Conservation (phyloP, 139 green algal genomes). For the Trebouxia sp. region DNA sequence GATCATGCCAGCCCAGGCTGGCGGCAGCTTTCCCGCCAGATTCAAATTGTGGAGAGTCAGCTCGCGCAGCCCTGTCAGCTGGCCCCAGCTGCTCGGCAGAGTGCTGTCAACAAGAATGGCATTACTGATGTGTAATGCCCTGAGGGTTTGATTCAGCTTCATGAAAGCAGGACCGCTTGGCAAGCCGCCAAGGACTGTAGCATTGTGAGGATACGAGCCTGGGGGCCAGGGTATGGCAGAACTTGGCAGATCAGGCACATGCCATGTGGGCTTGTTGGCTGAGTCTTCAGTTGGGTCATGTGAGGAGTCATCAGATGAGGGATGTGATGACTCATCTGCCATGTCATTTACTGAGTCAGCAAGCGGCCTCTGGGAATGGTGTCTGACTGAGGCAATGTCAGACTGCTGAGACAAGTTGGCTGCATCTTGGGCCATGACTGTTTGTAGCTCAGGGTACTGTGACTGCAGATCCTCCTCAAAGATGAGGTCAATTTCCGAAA, state of each 20-base stretch:
- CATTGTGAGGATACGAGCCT: background rate
- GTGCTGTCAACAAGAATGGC: background rate
- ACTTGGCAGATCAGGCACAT: background rate
- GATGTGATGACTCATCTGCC: background rate
- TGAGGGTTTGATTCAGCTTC: slow-evolving; percentile 11
- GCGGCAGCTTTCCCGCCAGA: slow-evolving; percentile 16
- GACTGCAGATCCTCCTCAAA: slow-evolving; percentile 5
- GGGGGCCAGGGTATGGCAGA: background rate
- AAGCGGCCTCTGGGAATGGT: background rate
- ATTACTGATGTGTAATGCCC: slow-evolving; percentile 13
- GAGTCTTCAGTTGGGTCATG: background rate
- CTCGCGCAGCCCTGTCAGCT: background rate
- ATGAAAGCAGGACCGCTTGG: slow-evolving; percentile 1
- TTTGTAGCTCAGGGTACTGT: slow-evolving; percentile 15
- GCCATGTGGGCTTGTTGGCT: background rate
- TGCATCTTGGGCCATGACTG: background rate
- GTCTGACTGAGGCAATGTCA: background rate
- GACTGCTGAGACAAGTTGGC: background rate
- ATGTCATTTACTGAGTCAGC: background rate
- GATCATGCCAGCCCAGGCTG: slow-evolving; percentile 14
- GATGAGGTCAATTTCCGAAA: slow-evolving; percentile 19
- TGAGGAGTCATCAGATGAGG: background rate
- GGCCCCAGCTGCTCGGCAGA: background rate
- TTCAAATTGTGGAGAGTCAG: background rate
- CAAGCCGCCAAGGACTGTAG: background rate